Base-by-base conservation (phyloP, 306 rosid species). In the Citrullus colocynthis region DNA sequence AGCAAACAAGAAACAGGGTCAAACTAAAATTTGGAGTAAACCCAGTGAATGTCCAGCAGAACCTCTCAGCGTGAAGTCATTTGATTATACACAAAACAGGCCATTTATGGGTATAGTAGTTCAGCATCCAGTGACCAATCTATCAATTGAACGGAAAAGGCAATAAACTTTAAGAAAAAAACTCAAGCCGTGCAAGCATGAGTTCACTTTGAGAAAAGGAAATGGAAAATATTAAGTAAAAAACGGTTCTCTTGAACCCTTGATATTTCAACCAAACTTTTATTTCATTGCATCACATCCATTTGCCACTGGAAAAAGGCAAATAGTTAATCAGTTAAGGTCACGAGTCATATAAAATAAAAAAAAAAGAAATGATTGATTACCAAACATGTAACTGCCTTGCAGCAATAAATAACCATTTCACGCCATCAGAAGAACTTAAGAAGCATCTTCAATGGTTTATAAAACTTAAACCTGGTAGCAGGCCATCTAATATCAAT, bases 1-100 rank as follows among this genome's bases (percentile, higher is more conserved):
- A 78, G 76, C 66, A 21, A 69, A 74, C 67, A 75, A 58, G 74
- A 80, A 79, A 78, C 78, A 65, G 78, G 28, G 49, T 72, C 56
- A 72, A 72, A 28, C 77, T 28, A 72, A 72, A 49, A 28, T 51
- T 44, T 45, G 60, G 60, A 70, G 57, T 13, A 28, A 21, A 70
- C 30, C 57, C 37, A 69, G 45, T 1, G 9, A 16, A 72, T 30
- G 42, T 72, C 60, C 28, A 49, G 60, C 20, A 21, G 75, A 42
- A 70, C 28, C 17, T 9, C 54, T 67, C 74, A 41, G 52, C 17
- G 1, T 67, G 30, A 65, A n/a, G 30, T 42, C n/a, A 9, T 66
- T 66, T 41, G 15, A 66, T 41, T 9, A 66, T 37, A 66, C 52
- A 10, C 32, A 41, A 39, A 41, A 66, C 8, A 66, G 24, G 32